phyloP scores from a whole-genome alignment of 2,329 filamentous ascomycete genomes.

The Aureobasidium leucospermi region DNA sequence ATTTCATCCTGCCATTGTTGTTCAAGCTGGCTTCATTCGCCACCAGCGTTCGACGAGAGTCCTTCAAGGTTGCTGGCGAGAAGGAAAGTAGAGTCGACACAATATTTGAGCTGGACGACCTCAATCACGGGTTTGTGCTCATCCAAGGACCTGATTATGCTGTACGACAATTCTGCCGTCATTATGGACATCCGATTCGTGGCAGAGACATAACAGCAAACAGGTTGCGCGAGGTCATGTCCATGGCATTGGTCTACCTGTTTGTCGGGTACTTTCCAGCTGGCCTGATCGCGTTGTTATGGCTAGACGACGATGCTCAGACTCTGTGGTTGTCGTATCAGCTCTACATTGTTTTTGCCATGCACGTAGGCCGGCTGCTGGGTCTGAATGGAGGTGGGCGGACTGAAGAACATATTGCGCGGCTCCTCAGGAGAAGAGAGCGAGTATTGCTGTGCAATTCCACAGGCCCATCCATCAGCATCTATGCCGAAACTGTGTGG shows the following conservation, averaged over 20 bases:
- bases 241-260: background rate
- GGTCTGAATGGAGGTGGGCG: background rate
- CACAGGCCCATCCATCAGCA: background rate
- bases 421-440: background rate
- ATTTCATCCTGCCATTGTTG: background rate
- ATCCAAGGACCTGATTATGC: background rate
- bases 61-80: background rate
- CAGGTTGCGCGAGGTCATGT: background rate
- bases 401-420: background rate
- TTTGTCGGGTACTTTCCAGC: background rate
- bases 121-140: background rate
- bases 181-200: background rate
- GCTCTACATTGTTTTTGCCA: background rate
- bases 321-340: background rate
- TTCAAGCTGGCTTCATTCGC: background rate
- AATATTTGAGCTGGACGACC: background rate
- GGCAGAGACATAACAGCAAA: background rate
- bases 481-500: background rate
- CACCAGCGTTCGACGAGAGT: background rate
- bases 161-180: background rate
- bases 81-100: background rate
- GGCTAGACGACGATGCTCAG: background rate
- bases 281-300: background rate
- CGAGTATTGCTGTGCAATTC: background rate
- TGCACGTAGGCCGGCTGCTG: background rate